phyloP scores from a whole-genome alignment of 441 rosid genomes.

The Pelargonium citronellum region DNA sequence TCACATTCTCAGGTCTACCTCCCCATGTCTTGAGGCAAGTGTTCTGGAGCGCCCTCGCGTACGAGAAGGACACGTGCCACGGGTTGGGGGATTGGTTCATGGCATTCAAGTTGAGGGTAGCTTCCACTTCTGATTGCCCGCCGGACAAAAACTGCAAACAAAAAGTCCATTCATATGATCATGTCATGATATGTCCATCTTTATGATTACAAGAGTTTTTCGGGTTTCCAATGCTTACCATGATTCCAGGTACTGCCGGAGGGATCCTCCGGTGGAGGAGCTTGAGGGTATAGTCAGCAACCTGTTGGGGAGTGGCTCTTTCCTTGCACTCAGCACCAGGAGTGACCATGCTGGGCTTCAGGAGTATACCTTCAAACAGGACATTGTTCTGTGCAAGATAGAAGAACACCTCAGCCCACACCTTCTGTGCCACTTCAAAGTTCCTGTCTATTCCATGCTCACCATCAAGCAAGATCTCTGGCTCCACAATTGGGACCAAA shows the following conservation, averaged over 20 bases:
- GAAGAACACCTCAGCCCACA: slow-evolving; percentile 96
- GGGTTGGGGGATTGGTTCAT: slow-evolving; percentile 99
- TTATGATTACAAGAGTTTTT: too few relatives aligned
- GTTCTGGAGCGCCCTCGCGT: slow-evolving; percentile 95
- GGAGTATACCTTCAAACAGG: slow-evolving; percentile 77
- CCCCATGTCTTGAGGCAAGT: slow-evolving; percentile 96
- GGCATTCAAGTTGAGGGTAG: slow-evolving; percentile 80
- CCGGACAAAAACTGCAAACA: slow-evolving; percentile 77
- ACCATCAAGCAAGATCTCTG: slow-evolving; percentile 97
- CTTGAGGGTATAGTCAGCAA: slow-evolving; percentile 80
- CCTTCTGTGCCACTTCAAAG: slow-evolving; percentile 93
- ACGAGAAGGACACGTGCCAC: slow-evolving; percentile 98
- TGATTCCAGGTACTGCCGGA: slow-evolving; percentile 95
- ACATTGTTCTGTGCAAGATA: slow-evolving; percentile 93
- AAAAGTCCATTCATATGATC: too few relatives aligned
- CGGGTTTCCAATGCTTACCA: slow-evolving; percentile 36
- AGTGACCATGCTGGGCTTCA: slow-evolving; percentile 99
- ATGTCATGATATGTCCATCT: too few relatives aligned
- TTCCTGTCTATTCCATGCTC: slow-evolving; percentile 92
- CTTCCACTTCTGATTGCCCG: slow-evolving; percentile 93
- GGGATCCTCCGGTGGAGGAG: slow-evolving; percentile 93
- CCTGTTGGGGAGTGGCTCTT: slow-evolving; percentile 78
- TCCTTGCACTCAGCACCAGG: slow-evolving; percentile 96
- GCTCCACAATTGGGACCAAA: slow-evolving; percentile 97
- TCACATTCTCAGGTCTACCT: slow-evolving; percentile 70